Base-by-base conservation (phyloP, 345 rosid genomes). In the Salix suchowensis region DNA sequence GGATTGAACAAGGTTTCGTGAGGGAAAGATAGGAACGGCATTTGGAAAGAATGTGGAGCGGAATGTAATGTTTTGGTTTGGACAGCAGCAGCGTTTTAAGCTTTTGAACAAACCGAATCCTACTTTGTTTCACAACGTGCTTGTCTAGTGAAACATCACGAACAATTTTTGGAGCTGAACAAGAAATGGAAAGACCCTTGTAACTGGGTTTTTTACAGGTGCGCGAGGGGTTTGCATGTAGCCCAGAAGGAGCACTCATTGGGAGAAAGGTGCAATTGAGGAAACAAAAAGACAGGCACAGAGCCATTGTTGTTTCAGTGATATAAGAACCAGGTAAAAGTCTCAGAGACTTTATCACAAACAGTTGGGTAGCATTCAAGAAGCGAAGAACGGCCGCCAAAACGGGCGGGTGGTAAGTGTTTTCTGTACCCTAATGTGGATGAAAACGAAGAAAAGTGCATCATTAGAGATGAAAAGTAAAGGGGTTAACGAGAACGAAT, bases 41-140 rank as follows among this genome's bases (percentile, higher is more conserved):
- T 81, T 94, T 91, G 73, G 89, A 77, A 64, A 94, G 97, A 68
- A 92, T 84, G 65, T 90, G 89, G 62, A 94, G 76, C 0, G 94
- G 92, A 64, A 94, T 83, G 79, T 48, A 92, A 83, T 90, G 93
- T 44, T 90, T 92, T 52, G 97, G 97, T 69, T 92, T 91, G 54
- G 97, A 94, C 62, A 94, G 90, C 44, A 94, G 87, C 54, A 94
- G 78, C 1, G 92, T 91, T 66, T 88, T 94, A 74, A 94, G 86
- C 85, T 94, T 94, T 65, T 88, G 97, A 23, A 92, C 87, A 77
- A 92, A 94, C 64, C 92, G 86, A 70, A 89, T 87, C 84, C 70
- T 90, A 86, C 90, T 91, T 48, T 87, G 88, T 83, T 79, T 87
- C 76, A 84, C 92, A 14, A 91, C 95, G 68, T 91, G 93, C 68